Base-by-base conservation (phyloP, 306 rosid species). In the Fragaria ananassa region DNA sequence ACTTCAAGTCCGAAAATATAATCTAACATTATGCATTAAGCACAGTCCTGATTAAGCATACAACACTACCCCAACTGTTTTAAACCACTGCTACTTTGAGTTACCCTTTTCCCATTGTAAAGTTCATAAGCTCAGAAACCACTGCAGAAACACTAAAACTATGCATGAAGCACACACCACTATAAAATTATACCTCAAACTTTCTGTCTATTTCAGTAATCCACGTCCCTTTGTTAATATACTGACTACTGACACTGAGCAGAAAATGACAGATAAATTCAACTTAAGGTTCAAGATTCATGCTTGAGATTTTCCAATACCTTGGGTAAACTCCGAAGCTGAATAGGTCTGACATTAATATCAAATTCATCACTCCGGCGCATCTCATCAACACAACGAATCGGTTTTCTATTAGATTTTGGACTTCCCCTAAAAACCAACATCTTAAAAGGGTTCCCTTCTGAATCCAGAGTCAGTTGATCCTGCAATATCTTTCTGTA, bases 381-480 rank as follows among this genome's bases (percentile, higher is more conserved):
- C 83, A 88, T 78, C 87, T 85, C 86, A 82, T 90, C 97, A 11
- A 88, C 78, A 25, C 73, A 80, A 31, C 85, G 91, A 78, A 88
- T 78, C 0, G 90, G 82, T 64, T 77, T 88, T 73, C 93, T 67
- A 74, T 86, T 85, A 8, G 93, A 87, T 74, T 87, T 90, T 0
- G 96, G 97, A 76, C 96, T 90, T 72, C 97, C 97, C 81, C 91
- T 90, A 23, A 92, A 92, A 64, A 92, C 97, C 56, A 90, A 72
- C 92, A 90, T 90, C 81, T 83, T 85, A 78, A 92, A 92, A 7
- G 96, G 91, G 8, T 79, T 90, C 14, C 96, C 97, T 65, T 88
- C 91, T 8, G 97, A 90, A 80, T 90, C 86, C 86, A 85, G 75
- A 70, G 47, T 80, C 71, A 92, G 80, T 72, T 90, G 81, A 41